phyloP scores from a whole-genome alignment of 2,329 filamentous ascomycete species.

The Chaetomium olivaceum region DNA sequence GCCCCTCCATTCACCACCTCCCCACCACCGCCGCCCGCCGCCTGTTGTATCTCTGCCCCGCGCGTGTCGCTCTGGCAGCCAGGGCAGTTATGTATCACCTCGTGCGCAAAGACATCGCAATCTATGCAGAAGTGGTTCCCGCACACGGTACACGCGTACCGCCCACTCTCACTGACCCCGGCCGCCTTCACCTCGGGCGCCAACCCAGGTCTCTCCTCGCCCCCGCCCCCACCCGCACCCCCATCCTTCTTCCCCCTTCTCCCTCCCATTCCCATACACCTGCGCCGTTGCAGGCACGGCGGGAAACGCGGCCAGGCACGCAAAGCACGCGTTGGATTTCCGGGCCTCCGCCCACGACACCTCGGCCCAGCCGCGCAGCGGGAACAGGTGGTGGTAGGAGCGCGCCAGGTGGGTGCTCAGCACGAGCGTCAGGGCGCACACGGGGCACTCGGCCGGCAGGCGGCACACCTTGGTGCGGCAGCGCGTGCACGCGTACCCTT shows the following conservation, averaged over 20 bases:
- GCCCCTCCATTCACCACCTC: conserved; percentile 20
- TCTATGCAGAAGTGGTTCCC: conserved; percentile 94
- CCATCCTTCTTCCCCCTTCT: conserved; percentile 20
- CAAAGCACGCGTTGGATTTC: conserved; percentile 63
- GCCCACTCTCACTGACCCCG: conserved; percentile 77
- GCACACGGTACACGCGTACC: conserved; percentile 90
- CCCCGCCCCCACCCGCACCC: neutral
- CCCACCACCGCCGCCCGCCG: conserved; percentile 17
- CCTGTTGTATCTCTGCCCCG: conserved; percentile 23
- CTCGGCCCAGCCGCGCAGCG: conserved; percentile 85
- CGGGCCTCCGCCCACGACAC: conserved; percentile 77
- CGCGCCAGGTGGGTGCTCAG: conserved; percentile 88
- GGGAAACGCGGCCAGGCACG: conserved; percentile 76
- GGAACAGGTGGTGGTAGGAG: conserved; percentile 93
- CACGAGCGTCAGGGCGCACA: conserved; percentile 88
- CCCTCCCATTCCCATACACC: conserved; percentile 10
- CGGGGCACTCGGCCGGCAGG: conserved; percentile 86
- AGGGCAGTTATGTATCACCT: conserved; percentile 93
- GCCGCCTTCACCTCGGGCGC: conserved; percentile 43
- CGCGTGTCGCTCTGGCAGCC: conserved; percentile 69
- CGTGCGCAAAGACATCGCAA: conserved; percentile 93
- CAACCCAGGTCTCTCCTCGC: conserved; percentile 26
- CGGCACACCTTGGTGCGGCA: conserved; percentile 88
- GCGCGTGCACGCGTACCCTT: conserved; percentile 88
- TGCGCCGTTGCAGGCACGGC: conserved; percentile 36